phyloP scores from a whole-genome alignment of 192 early-diverging fungal species.

The Backusella liffmaniae region DNA sequence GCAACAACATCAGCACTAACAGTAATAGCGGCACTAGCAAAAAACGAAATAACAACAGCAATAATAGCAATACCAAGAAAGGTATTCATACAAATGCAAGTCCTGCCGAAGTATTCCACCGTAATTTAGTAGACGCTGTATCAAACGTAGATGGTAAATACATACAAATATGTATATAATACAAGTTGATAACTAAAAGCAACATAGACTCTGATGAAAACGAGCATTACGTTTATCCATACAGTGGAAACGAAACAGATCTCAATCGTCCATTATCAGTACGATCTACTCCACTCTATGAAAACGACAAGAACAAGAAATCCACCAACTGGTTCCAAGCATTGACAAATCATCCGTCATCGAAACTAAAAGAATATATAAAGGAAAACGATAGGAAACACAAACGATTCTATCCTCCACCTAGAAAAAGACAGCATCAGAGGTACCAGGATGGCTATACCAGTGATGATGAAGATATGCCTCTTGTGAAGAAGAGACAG shows the following conservation, averaged over 20 bases:
- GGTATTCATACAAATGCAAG: conserved; percentile 13
- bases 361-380: background rate
- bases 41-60: background rate
- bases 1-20: background rate
- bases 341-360: conserved; percentile 4
- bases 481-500: conserved; percentile 7
- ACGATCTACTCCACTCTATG: conserved; percentile 12
- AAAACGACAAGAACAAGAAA: conserved; percentile 2
- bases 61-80: background rate
- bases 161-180: background rate
- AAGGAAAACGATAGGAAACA: background rate
- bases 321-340: background rate
- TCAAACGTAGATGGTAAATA: conserved; percentile 33
- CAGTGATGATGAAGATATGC: conserved; percentile 32
- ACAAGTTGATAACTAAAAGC: background rate
- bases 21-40: background rate
- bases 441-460: conserved; percentile 24
- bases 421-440: background rate
- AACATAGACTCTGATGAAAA: conserved; percentile 39
- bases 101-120: conserved; percentile 32
- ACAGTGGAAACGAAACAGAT: conserved; percentile 17
- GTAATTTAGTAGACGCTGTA: conserved; percentile 30
- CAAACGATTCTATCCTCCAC: background rate
- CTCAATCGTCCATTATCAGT: conserved; percentile 10
- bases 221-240: conserved; percentile 37